Conservation (phyloP, 148 eudicot genomes). For the Bassia scoparia region DNA sequence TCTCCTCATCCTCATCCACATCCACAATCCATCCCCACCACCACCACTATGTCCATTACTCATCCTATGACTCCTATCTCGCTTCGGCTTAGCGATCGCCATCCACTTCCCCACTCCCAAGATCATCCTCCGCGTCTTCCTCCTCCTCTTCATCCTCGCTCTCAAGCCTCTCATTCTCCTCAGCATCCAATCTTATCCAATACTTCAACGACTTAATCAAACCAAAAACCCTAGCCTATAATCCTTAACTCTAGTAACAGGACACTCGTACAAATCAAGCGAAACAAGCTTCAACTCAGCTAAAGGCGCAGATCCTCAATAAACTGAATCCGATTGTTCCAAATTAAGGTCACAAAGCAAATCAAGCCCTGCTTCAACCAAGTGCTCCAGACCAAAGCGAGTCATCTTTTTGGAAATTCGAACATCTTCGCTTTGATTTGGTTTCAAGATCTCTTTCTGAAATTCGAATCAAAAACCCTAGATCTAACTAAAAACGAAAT, state of each 20-base stretch:
- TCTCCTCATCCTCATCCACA: slow-evolving; percentile 79
- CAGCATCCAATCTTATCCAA: slow-evolving; percentile 78
- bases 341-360: slow-evolving; percentile 76
- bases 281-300: slow-evolving; percentile 64
- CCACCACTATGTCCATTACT: slow-evolving; percentile 38
- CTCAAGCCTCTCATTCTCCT: slow-evolving; percentile 34
- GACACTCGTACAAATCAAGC: slow-evolving; percentile 94
- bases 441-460: too few species aligned
- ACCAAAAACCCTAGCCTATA: slow-evolving; percentile 78
- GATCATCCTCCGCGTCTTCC: too few species aligned
- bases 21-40: slow-evolving; percentile 57
- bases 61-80: slow-evolving; percentile 28
- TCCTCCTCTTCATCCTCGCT: slow-evolving; percentile 36
- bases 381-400: slow-evolving; percentile 68
- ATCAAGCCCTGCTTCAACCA: slow-evolving; percentile 63
- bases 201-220: slow-evolving; percentile 74
- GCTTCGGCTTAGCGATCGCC: slow-evolving; percentile 8
- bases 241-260: slow-evolving; percentile 87
- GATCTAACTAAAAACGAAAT: too few species aligned
- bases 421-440: too few species aligned
- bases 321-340: slow-evolving; percentile 68
- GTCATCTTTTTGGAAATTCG: too few species aligned
- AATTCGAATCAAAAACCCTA: too few species aligned
- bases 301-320: slow-evolving; percentile 64
- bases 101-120: slow-evolving; percentile 28